Conservation (phyloP, 2,329 filamentous ascomycete genomes). For the Penicillium janthinellum region DNA sequence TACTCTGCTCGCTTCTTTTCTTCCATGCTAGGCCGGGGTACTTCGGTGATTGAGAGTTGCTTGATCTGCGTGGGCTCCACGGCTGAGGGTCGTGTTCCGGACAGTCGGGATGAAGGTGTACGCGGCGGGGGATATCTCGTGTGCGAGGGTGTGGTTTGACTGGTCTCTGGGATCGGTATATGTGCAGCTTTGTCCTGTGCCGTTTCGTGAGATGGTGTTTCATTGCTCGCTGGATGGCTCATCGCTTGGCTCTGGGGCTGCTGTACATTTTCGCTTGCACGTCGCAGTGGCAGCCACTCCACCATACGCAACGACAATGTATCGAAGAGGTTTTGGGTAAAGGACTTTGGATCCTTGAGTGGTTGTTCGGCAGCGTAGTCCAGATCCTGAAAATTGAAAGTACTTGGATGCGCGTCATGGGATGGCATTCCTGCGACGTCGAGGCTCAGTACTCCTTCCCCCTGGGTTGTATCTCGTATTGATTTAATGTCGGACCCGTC, state of each 20-base stretch:
- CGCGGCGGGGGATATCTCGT: slow-evolving; percentile 23
- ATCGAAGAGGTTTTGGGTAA: slow-evolving; percentile 61
- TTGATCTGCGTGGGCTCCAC: slow-evolving; percentile 45
- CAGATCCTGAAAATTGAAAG: slow-evolving; percentile 23
- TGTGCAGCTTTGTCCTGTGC: slow-evolving; percentile 6
- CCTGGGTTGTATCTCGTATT: not conserved
- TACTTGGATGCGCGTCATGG: slow-evolving; percentile 3
- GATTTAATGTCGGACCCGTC: not conserved
- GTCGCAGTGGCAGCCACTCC: slow-evolving; percentile 49
- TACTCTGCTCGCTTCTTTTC: slow-evolving; percentile 36
- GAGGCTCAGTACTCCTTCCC: not conserved
- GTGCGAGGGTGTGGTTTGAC: slow-evolving; percentile 10
- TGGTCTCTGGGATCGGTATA: slow-evolving; percentile 12
- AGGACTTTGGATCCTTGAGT: slow-evolving; percentile 61
- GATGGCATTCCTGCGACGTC: not conserved
- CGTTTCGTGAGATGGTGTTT: slow-evolving; percentile 2
- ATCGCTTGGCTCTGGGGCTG: slow-evolving; percentile 11
- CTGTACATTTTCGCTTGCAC: slow-evolving; percentile 28
- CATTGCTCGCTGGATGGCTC: not conserved
- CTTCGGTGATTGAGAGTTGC: slow-evolving; percentile 41
- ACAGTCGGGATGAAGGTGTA: slow-evolving; percentile 33
- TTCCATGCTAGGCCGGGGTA: slow-evolving; percentile 35
- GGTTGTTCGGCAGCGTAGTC: slow-evolving; percentile 28
- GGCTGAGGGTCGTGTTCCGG: slow-evolving; percentile 31
- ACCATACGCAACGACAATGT: slow-evolving; percentile 49